Evolutionary conservation across 1,139 yeast species (phyloP).

Genomic region (Geotrichum macrosporum): DNA sequence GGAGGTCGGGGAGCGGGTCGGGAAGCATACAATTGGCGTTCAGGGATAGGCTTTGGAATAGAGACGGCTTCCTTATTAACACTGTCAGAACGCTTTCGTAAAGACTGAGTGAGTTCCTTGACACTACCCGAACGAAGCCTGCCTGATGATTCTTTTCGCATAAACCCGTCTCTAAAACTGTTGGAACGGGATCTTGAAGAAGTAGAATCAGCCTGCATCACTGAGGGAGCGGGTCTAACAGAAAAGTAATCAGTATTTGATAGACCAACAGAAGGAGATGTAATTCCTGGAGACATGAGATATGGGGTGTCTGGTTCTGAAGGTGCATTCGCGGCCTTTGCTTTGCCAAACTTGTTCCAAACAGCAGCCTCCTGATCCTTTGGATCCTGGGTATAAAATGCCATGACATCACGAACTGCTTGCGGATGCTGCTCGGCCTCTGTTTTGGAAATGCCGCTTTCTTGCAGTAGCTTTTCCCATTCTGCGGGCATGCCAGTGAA

Average conservation of each 20-base stretch:
- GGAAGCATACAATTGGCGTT: slow-evolving; percentile 50
- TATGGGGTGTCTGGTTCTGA: too few relatives aligned
- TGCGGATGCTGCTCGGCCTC: slow-evolving; percentile 92
- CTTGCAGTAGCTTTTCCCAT: slow-evolving; percentile 80
- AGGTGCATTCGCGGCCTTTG: slow-evolving; percentile 37
- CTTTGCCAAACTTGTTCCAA: slow-evolving; percentile 64
- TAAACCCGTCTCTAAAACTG: slow-evolving; percentile 18
- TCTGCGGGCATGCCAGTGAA: slow-evolving; percentile 88
- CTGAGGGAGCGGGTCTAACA: slow-evolving; percentile 19
- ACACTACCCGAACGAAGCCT: slow-evolving; percentile 18
- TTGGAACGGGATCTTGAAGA: slow-evolving; percentile 14
- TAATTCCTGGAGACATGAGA: not conserved
- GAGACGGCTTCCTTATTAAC: slow-evolving; percentile 13
- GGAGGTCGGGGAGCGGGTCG: slow-evolving; percentile 65
- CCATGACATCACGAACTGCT: slow-evolving; percentile 89
- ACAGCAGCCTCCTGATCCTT: slow-evolving; percentile 61
- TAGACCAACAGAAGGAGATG: not conserved
- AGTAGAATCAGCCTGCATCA: slow-evolving; percentile 4
- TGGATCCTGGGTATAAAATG: slow-evolving; percentile 68
- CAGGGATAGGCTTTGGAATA: slow-evolving; percentile 12
- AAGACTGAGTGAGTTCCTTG: slow-evolving; percentile 20
- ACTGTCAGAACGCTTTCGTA: slow-evolving; percentile 19
- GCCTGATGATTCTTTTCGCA: slow-evolving; percentile 19
- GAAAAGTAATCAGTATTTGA: slow-evolving; percentile 11
- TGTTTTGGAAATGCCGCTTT: slow-evolving; percentile 76